Conservation (phyloP, 768 basidiomycete species). For the Tricholoma matsutake region DNA sequence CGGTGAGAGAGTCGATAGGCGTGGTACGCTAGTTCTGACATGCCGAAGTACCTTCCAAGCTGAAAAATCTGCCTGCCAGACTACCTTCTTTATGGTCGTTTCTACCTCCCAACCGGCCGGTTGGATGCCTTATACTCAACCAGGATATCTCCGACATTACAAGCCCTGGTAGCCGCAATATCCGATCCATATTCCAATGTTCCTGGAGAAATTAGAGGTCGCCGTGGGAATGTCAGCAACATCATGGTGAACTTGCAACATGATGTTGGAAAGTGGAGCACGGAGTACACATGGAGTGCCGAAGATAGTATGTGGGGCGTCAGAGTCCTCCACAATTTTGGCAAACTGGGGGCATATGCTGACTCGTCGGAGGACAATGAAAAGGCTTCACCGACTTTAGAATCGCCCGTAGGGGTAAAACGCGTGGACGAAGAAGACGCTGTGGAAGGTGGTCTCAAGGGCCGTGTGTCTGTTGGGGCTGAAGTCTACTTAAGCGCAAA, state of each 20-base stretch:
- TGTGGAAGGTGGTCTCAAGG: slow-evolving; percentile 86
- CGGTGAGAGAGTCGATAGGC: slow-evolving; percentile 71
- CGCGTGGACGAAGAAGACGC: slow-evolving; percentile 96
- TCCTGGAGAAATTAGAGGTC: slow-evolving; percentile 39
- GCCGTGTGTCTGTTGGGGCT: slow-evolving; percentile 87
- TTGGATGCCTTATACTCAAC: slow-evolving; percentile 89
- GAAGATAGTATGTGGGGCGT: slow-evolving; percentile 94
- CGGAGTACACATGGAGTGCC: slow-evolving; percentile 92
- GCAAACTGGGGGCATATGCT: slow-evolving; percentile 49
- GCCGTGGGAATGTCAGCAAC: slow-evolving; percentile 56
- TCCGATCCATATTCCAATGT: slow-evolving; percentile 67
- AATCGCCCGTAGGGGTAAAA: slow-evolving; percentile 44
- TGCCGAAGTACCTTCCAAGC: slow-evolving; percentile 15
- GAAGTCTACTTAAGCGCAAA: slow-evolving; percentile 93
- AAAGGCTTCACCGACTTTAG: slow-evolving; percentile 18
- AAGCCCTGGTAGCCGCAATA: slow-evolving; percentile 82
- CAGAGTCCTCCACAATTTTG: slow-evolving; percentile 89
- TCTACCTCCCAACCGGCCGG: slow-evolving; percentile 85
- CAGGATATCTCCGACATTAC: slow-evolving; percentile 72
- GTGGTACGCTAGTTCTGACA: slow-evolving; percentile 48
- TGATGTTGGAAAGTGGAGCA: slow-evolving; percentile 88
- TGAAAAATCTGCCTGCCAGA: slow-evolving; percentile 43
- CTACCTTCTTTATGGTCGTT: slow-evolving; percentile 89
- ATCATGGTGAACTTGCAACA: slow-evolving; percentile 86
- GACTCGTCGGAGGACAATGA: slow-evolving; percentile 33